Percentiles rank a stretch among this genome's conserved stretches.
phyloP scores from a whole-genome alignment of 345 rosid species.

The Camelina neglecta region DNA sequence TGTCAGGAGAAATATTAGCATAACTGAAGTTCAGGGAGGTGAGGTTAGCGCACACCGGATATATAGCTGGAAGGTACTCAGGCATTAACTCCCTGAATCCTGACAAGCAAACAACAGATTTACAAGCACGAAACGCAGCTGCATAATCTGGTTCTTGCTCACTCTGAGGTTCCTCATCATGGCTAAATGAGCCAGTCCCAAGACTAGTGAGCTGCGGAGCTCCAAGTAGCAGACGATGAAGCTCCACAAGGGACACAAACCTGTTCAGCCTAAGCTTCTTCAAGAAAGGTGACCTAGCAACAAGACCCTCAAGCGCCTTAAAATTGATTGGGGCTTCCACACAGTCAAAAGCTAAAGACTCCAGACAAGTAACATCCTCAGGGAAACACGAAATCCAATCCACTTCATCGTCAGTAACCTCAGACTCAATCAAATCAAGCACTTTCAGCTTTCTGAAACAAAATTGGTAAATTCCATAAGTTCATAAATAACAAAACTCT shows the following conservation, averaged over 20 bases:
- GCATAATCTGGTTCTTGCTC: constrained; percentile 62
- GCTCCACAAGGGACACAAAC: constrained; percentile 62
- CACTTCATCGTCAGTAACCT: constrained; percentile 64
- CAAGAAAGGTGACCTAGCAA: constrained; percentile 67
- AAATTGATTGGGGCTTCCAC: constrained; percentile 66
- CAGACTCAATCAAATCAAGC: constrained; percentile 86
- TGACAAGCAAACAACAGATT: constrained; percentile 73
- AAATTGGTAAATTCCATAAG: neutral
- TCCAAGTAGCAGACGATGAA: constrained; percentile 56
- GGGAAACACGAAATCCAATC: constrained; percentile 90
- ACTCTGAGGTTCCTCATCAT: constrained; percentile 47
- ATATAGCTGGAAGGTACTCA: constrained; percentile 69
- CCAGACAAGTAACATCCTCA: constrained; percentile 59
- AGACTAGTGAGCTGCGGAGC: constrained; percentile 84
- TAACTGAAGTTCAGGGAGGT: constrained; percentile 88
- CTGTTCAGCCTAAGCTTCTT: constrained; percentile 72
- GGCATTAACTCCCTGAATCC: constrained; percentile 77
- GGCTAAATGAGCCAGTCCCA: constrained; percentile 83
- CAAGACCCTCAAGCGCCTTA: constrained; percentile 73
- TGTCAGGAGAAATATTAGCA: constrained; percentile 75
- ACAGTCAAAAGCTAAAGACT: constrained; percentile 77
- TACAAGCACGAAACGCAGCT: constrained; percentile 71
- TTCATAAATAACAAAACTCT: neutral
- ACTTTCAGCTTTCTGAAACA: constrained; percentile 66
- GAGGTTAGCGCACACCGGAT: constrained; percentile 76